These are phyloP conservation scores for Solanum chaucha DNA, from an alignment of 257 asterid genomes.

Conservation along the genomic window DNA sequence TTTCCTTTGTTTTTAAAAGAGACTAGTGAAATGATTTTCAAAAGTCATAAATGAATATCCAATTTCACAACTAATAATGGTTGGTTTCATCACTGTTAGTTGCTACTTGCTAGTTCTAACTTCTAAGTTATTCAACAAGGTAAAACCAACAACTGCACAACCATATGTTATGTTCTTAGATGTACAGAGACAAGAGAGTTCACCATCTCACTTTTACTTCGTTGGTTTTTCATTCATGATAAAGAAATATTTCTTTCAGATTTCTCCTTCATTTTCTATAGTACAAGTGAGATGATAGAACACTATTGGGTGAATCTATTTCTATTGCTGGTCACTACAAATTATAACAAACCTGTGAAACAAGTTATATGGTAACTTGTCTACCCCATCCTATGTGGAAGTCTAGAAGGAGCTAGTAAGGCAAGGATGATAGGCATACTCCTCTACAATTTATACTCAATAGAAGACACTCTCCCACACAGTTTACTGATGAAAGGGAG, in stretches of 20 bases:
- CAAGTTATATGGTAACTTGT: not conserved
- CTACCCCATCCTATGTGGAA: not conserved
- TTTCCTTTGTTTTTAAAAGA: not conserved
- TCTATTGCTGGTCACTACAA: not conserved
- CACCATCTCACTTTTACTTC: not conserved
- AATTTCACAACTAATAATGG: not conserved
- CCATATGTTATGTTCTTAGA: not conserved
- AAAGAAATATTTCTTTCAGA: not conserved
- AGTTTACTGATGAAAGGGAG: not conserved
- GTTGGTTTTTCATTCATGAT: not conserved
- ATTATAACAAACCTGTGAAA: not conserved
- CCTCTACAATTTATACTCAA: not conserved
- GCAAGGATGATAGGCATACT: not conserved
- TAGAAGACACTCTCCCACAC: not conserved
- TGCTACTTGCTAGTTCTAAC: no score
- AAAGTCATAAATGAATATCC: not conserved
- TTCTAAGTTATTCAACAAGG: no score
- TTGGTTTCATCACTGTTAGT: not conserved
- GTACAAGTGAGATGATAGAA: not conserved
- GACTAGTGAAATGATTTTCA: not conserved
- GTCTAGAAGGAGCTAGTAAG: not conserved
- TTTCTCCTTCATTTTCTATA: not conserved
- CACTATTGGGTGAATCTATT: not conserved
- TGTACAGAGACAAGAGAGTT: not conserved
- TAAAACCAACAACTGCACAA: not conserved